Base-by-base conservation (phyloP, 2,329 filamentous ascomycete genomes). In the Beauveria varroae region DNA sequence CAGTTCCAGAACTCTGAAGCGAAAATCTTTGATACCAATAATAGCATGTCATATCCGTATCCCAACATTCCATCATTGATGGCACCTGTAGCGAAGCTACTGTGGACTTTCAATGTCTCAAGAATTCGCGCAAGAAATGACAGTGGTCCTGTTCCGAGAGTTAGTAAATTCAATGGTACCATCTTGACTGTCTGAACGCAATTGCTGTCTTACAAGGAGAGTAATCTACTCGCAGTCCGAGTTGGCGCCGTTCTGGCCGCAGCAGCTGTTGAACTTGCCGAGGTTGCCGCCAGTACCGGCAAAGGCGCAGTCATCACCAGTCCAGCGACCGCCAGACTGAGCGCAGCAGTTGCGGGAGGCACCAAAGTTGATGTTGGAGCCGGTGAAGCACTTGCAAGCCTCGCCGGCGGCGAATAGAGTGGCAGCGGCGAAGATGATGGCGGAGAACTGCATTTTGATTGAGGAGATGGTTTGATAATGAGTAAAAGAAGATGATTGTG, bases 281-380 rank as follows among this genome's bases (percentile, higher is more conserved):
- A 55, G 53, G 18, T 55, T 30, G 40, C 53, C 53, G 26, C 5
- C 2, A 5, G 53, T 43, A 12, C 53, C 53, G 40, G 53, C 53
- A 22, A 55, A 55, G 16, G 53, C 53, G 7, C 53, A 55, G 18
- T 55, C 53, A 20, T 55, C 53, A 20, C 53, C 53, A 20, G 53
- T 55, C 53, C 53, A 55, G 22, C 26, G 20, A 16, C 53, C 53
- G 10, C 53, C 53, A 30, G 53, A 26, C 40, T 55, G 37, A 20
- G 22, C 18, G 24, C 53, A 55, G 53, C 53, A 55, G 24, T 26
- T 28, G 22, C 37, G 53, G 18, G 53, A 55, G 18, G 20, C 53
- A 30, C 53, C 53, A 55, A 55, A 55, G 16, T 55, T 26, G 53
- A 55, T 55, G 37, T 44, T 55, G 53, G 37, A n/a, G 14, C 53